Conservation (phyloP, 139 green algal species). For the Chlorella sp. region DNA sequence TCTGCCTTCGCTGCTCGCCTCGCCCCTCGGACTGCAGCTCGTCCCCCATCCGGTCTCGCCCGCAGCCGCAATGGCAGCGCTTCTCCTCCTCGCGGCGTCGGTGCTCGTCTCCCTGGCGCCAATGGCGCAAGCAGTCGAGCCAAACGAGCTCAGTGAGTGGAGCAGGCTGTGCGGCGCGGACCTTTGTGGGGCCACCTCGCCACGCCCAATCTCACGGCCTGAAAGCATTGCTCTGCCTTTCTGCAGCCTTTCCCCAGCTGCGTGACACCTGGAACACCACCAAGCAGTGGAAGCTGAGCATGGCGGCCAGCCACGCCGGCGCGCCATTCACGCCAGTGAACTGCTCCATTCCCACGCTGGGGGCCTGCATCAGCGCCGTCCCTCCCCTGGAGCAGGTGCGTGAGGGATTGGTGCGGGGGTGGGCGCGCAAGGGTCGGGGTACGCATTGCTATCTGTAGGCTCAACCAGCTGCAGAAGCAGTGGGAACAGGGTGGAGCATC, state of each 20-base stretch:
- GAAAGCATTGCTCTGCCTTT: not conserved
- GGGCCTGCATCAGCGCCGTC: not conserved
- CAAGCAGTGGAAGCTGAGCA: not conserved
- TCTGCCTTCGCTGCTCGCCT: no score
- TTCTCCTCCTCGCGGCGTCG: not conserved
- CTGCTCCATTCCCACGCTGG: not conserved
- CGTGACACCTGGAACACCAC: not conserved
- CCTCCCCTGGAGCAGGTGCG: not conserved
- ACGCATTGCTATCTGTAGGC: not conserved
- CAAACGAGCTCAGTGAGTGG: constrained; percentile 1
- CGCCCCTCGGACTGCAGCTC: no score
- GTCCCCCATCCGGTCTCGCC: not conserved
- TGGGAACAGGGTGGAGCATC: not conserved
- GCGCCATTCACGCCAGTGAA: not conserved
- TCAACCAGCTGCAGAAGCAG: not conserved
- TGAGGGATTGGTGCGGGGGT: not conserved
- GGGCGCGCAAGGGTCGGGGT: not conserved
- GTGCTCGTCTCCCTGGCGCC: not conserved
- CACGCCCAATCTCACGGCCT: not conserved
- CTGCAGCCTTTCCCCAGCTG: not conserved
- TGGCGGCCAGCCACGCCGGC: not conserved
- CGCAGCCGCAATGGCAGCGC: not conserved
- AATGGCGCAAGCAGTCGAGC: not conserved
- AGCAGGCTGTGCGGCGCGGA: not conserved
- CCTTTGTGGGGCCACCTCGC: not conserved